Evolutionary conservation across 768 basidiomycete genomes (phyloP).

Genomic region (Suillus clintonianus): DNA sequence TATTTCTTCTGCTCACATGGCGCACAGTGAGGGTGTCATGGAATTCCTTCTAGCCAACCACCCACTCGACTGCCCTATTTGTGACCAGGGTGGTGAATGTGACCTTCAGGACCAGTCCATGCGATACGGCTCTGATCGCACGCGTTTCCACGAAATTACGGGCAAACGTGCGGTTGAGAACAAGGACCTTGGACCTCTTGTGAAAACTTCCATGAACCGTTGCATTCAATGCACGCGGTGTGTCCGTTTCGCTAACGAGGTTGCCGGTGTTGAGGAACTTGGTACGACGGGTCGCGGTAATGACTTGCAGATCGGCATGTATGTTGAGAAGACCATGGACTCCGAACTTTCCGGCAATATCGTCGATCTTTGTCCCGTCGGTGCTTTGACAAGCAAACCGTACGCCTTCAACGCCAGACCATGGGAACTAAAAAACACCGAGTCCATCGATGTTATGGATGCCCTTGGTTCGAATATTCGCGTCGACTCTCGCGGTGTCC

Average conservation of each 20-base stretch:
- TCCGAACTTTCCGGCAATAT: conserved; percentile 98
- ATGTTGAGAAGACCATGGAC: conserved; percentile 96
- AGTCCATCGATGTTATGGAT: conserved; percentile 93
- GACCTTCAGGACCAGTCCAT: conserved; percentile 99
- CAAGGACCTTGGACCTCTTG: conserved; percentile 96
- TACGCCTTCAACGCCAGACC: conserved; percentile 97
- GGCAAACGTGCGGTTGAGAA: conserved; percentile 98
- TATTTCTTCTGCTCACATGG: conserved; percentile 10
- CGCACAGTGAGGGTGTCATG: conserved; percentile 91
- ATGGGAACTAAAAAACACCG: conserved; percentile 99
- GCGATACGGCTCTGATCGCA: conserved; percentile 97
- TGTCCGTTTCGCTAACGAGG: conserved; percentile 98
- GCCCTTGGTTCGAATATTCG: conserved; percentile 96
- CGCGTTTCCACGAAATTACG: conserved; percentile 96
- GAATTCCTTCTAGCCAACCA: conserved; percentile 98
- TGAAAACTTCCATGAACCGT: conserved; percentile 98
- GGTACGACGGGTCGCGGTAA: conserved; percentile 98
- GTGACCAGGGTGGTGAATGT: conserved; percentile 98
- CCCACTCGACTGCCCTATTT: conserved; percentile 97
- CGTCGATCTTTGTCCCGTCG: conserved; percentile 96
- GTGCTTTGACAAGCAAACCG: conserved; percentile 96
- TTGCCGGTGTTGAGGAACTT: conserved; percentile 96
- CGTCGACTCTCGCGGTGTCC: conserved; percentile 90
- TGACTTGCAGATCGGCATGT: conserved; percentile 98
- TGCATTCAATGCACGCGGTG: conserved; percentile 99